phyloP scores from a whole-genome alignment of 2,329 filamentous ascomycete species.

The Neoscytalidium dimidiatum region DNA sequence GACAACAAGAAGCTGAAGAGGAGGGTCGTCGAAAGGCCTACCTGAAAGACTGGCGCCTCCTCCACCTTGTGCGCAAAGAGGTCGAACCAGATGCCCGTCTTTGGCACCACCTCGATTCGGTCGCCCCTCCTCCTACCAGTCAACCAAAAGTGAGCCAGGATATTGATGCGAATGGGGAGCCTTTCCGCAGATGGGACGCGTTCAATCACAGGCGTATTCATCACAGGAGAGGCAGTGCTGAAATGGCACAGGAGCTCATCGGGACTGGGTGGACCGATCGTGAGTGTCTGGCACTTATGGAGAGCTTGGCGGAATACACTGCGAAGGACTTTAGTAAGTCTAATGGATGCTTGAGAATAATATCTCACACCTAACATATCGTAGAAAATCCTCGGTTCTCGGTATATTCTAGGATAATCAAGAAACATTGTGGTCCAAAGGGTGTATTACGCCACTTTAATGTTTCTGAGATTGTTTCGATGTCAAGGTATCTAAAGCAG shows the following conservation, averaged over 20 bases:
- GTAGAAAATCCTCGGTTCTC: conserved; percentile 22
- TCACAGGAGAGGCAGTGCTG: conserved; percentile 30
- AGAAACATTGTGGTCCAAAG: conserved; percentile 27
- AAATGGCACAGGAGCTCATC: conserved; percentile 23
- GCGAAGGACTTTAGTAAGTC: conserved; percentile 26
- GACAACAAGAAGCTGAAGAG: neutral
- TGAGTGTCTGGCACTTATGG: conserved; percentile 35
- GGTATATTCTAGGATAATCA: conserved; percentile 34
- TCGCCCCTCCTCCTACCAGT: neutral
- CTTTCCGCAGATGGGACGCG: conserved; percentile 40
- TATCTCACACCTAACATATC: too few species aligned
- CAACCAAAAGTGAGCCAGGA: conserved; percentile 15
- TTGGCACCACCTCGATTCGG: neutral
- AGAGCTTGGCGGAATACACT: conserved; percentile 29
- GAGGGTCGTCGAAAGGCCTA: neutral
- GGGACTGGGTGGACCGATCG: conserved; percentile 33
- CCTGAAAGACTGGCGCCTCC: neutral
- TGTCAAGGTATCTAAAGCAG: conserved; percentile 28
- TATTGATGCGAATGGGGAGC: conserved; percentile 41
- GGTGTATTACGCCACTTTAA: conserved; percentile 31
- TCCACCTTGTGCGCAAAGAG: conserved; percentile 3
- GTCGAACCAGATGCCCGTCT: neutral
- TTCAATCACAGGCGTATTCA: conserved; percentile 27
- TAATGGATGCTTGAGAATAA: too few species aligned
- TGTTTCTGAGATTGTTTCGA: conserved; percentile 31